Evolutionary conservation across 2,329 filamentous ascomycete species (phyloP), one percentile per base, ranked within the genome.

Genomic region (Calonectria pauciramosa): DNA sequence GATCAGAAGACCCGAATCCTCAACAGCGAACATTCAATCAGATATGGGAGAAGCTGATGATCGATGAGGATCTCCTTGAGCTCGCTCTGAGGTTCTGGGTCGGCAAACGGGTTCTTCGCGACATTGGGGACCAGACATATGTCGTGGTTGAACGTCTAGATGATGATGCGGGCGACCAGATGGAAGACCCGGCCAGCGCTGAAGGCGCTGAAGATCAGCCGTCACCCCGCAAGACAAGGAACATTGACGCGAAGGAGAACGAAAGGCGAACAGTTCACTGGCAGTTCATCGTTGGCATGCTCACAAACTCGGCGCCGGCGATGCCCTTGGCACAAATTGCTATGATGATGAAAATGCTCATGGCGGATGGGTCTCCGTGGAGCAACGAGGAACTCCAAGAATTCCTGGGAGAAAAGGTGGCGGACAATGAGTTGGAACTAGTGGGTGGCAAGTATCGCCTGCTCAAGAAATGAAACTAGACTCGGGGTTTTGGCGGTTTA

Each of bases 321-420:
- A 97, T 98, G 94, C 93, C 94, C 66, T 87, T 96, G 73, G 89
- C 89, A 70, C 91, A 96, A 83, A 97, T 99, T 77, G 90, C 93
- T 11, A 98, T 96, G 93, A 98, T 99, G 95, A 90, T 99, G 89
- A 95, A 95, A 86, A 96, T 99, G 90, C 90, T 96, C 73, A 92
- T 98, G 68, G 91, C 94, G 0, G 95, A 95, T 16, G 96, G 96
- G 2, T 98, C 98, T 82, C 92, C 95, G 0, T 98, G 95, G 90
- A 95, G 94, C 75, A 95, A 95, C 81, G 96, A 98, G 82, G 96
- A 99, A 86, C 86, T 99, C 75, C 91, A 93, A 80, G 94, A 94
- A 83, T 94, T 98, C 83, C 85, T 99, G 72, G 91, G 87, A 11
- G 92, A 94, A 74, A 96, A 98, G 91, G 93, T 96, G n/a, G 87